phyloP scores from a whole-genome alignment of 2,329 filamentous ascomycete genomes.

The Penicillium sp. region DNA sequence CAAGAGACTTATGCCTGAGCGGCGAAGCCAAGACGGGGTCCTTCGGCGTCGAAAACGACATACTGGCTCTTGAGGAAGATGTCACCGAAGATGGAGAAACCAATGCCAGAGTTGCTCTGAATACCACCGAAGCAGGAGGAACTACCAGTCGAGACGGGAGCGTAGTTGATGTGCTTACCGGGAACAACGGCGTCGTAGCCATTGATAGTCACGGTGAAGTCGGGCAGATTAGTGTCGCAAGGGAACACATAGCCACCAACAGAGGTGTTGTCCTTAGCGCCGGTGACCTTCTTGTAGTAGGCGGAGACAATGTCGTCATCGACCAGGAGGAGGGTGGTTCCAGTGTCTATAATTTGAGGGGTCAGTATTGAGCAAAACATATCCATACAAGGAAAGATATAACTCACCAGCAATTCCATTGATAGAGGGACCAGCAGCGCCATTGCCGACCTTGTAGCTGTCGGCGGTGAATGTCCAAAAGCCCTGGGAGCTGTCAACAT shows the following conservation, averaged over 20 bases:
- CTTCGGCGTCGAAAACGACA: conserved; percentile 64
- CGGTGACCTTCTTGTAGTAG: conserved; percentile 60
- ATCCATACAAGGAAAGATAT: background rate
- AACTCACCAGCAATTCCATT: conserved; percentile 53
- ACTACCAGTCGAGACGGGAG: conserved; percentile 40
- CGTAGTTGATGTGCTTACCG: conserved; percentile 56
- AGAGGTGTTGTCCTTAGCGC: conserved; percentile 48
- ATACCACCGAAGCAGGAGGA: conserved; percentile 70
- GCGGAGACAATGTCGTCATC: conserved; percentile 52
- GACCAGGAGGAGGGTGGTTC: conserved; percentile 64
- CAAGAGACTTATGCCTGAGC: conserved; percentile 30
- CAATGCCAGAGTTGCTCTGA: conserved; percentile 60
- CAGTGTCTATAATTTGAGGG: conserved; percentile 53
- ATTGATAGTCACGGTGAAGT: conserved; percentile 53
- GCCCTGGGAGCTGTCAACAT: conserved; percentile 57
- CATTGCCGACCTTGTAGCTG: conserved; percentile 56
- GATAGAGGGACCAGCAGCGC: conserved; percentile 42
- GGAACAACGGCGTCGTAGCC: conserved; percentile 52
- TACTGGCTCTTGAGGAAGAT: conserved; percentile 76
- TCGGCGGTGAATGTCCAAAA: conserved; percentile 62
- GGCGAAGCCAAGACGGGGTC: conserved; percentile 51
- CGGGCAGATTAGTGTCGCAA: conserved; percentile 52
- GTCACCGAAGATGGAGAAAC: conserved; percentile 71
- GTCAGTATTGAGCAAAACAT: background rate
- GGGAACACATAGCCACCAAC: conserved; percentile 58